Conservation (phyloP, 768 basidiomycete species). For the Sporobolomyces pararoseus region DNA sequence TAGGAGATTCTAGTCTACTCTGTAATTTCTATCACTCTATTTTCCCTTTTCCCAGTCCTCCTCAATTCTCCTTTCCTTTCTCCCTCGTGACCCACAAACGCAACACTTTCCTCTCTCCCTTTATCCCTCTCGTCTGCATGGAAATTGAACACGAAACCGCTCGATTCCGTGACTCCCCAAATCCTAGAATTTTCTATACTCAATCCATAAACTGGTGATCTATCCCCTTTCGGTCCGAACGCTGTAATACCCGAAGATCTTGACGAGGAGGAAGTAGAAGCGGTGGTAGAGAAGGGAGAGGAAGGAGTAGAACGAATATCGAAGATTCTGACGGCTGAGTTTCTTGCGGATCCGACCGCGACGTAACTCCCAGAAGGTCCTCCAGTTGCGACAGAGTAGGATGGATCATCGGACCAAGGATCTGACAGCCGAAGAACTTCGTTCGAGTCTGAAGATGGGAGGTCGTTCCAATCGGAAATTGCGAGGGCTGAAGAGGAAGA, state of each 20-base stretch:
- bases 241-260: slow-evolving; percentile 15
- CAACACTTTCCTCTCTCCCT: slow-evolving; percentile 4
- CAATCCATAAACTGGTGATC: slow-evolving; percentile 19
- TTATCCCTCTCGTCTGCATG: background rate
- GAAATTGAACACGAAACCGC: slow-evolving; percentile 23
- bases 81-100: slow-evolving; percentile 19
- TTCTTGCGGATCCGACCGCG: slow-evolving; percentile 21
- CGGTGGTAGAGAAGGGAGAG: background rate
- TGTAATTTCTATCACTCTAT: background rate
- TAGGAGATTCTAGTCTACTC: no score
- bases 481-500: background rate
- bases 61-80: slow-evolving; percentile 14
- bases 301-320: slow-evolving; percentile 12
- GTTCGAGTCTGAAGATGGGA: background rate
- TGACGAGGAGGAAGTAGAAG: background rate
- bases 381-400: slow-evolving; percentile 12
- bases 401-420: slow-evolving; percentile 32
- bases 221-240: slow-evolving; percentile 18
- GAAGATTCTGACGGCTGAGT: slow-evolving; percentile 26
- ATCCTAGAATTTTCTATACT: slow-evolving; percentile 11
- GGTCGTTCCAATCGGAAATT: slow-evolving; percentile 1
- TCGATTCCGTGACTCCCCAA: slow-evolving; percentile 22
- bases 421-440: slow-evolving; percentile 19
- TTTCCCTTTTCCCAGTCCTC: background rate
- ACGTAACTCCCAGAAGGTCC: slow-evolving; percentile 1